Evolutionary conservation across 768 basidiomycete genomes (phyloP).

Genomic region (Floccularia luteovirens): DNA sequence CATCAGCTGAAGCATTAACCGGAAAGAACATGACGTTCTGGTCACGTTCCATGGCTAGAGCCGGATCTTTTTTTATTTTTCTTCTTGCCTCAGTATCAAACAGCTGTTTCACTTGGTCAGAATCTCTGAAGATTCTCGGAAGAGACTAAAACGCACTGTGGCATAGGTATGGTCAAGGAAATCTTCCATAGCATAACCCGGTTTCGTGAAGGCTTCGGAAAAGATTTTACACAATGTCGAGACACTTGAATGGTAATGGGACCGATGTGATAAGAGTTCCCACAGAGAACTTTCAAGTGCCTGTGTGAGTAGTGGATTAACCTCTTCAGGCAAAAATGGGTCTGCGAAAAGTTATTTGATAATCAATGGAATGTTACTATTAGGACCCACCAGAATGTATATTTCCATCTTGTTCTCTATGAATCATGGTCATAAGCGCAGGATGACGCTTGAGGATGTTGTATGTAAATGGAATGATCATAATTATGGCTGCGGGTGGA

Average conservation of each 20-base stretch:
- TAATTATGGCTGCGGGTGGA: constrained; percentile 85
- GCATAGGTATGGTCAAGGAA: constrained; percentile 92
- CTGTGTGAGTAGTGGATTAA: constrained; percentile 67
- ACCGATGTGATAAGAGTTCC: constrained; percentile 77
- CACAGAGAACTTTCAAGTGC: constrained; percentile 88
- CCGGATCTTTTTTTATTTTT: constrained; percentile 74
- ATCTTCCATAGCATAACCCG: constrained; percentile 84
- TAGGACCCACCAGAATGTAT: constrained; percentile 24
- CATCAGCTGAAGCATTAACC: constrained; percentile 1
- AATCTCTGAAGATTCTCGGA: neutral
- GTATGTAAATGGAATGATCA: constrained; percentile 90
- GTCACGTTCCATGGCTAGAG: constrained; percentile 38
- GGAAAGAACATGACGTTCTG: constrained; percentile 16
- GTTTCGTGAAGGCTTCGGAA: constrained; percentile 91
- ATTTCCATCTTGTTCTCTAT: constrained; percentile 41
- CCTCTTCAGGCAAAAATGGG: constrained; percentile 60
- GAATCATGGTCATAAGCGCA: constrained; percentile 88
- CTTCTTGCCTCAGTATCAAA: constrained; percentile 79
- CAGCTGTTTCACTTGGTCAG: constrained; percentile 38
- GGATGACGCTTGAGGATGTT: constrained; percentile 92
- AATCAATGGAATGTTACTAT: neutral
- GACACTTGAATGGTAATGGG: constrained; percentile 84
- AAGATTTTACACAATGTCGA: constrained; percentile 85
- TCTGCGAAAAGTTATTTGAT: constrained; percentile 24
- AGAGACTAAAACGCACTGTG: constrained; percentile 44